Base-by-base conservation (phyloP, 2,329 filamentous ascomycete genomes). In the Penicillium freii region DNA sequence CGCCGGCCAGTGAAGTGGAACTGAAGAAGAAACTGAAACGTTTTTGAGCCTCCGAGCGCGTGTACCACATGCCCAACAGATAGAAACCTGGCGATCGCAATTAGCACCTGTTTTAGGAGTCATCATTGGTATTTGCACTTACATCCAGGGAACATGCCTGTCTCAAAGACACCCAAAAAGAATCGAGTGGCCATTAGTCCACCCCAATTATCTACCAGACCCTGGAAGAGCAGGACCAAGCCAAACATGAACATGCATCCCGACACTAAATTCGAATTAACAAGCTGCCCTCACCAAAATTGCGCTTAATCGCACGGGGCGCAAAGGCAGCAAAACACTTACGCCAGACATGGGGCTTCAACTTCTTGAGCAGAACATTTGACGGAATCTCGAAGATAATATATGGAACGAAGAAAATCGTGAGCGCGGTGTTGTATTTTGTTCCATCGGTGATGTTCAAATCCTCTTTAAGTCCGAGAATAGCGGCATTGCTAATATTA, bases 1-100 rank as follows among this genome's bases (percentile, higher is more conserved):
- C 84, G 45, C 84, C 84, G 2, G 85, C 84, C 1, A 85, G 76
- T 1, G 82, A 84, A 1, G 84, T 84, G 8, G 81, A 90, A 68
- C 84, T 87, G 80, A 97, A 97, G 81, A 97, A 97, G 80, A 97
- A 92, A 17, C 87, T 90, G 77, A 92, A 97, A 31, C 94, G 87
- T 69, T 91, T 91, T 75, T 97, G 93, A 2, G 92, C 91, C 76
- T 97, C 94, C 44, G 81, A 81, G 58, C 93, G 86, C 58, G 87
- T 87, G 68, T 97, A 99, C 92, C 75, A 77, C 87, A 93, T 93
- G 57, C 90, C 86, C 60, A 92, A 86, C 8, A 92, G 77, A 69
- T 92, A 83, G 65, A 79, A 78, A 45, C 73, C 73, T 75, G 45
- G n/a, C 11, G 11, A 17, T 33, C 7, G 7, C 13, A 13, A n/a